Conservation (phyloP, 495 filamentous ascomycete species). For the Hyaloscypha finlandica region DNA sequence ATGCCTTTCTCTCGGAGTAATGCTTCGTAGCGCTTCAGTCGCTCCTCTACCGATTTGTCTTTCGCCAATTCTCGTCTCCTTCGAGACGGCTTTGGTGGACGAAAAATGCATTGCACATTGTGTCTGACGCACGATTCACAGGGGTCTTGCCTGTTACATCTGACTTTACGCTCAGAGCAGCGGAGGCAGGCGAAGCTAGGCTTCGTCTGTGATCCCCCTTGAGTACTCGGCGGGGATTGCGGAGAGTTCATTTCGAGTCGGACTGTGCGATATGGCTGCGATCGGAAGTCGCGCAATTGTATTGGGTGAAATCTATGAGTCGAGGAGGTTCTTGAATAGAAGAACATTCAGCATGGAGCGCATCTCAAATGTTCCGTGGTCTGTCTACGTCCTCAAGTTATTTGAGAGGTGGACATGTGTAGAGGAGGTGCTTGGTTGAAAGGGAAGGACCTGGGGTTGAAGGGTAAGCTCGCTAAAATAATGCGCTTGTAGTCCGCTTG, state of each 20-base stretch:
- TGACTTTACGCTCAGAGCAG: slow-evolving; percentile 75
- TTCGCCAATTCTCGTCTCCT: slow-evolving; percentile 56
- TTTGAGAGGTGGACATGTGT: too few species aligned
- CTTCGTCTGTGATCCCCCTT: background rate
- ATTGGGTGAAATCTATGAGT: too few species aligned
- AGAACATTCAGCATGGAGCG: too few species aligned
- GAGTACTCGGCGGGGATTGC: background rate
- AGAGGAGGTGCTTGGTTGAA: too few species aligned
- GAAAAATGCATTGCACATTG: slow-evolving; percentile 77
- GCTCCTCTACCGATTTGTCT: slow-evolving; percentile 50
- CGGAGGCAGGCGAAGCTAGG: slow-evolving; percentile 63
- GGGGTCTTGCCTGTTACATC: slow-evolving; percentile 73
- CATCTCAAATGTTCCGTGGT: too few species aligned
- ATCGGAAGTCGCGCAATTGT: too few species aligned
- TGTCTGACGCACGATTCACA: slow-evolving; percentile 81
- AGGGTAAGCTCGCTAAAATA: background rate
- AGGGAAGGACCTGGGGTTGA: background rate
- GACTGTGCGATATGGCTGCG: background rate
- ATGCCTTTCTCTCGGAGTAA: slow-evolving; percentile 46
- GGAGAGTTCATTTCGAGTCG: background rate
- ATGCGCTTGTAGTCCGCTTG: too few species aligned
- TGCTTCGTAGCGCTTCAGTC: slow-evolving; percentile 53
- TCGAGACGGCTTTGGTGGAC: slow-evolving; percentile 69
- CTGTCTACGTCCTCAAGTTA: too few species aligned
- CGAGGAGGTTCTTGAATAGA: too few species aligned